Base-by-base conservation (phyloP, 2,329 filamentous ascomycete species). In the Colletotrichum sp. region DNA sequence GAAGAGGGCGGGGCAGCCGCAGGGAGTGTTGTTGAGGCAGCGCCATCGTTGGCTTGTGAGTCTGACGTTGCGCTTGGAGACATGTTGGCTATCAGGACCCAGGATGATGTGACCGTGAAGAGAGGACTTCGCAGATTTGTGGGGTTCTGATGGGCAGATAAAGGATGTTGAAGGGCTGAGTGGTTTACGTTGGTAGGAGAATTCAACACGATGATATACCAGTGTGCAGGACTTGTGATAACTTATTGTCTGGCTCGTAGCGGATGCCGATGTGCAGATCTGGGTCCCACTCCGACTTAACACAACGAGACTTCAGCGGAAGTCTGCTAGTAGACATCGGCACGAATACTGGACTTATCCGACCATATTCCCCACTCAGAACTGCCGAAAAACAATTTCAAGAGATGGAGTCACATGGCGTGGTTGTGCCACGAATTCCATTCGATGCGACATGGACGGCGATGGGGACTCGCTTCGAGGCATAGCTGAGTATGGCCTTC, bases 41-140 rank as follows among this genome's bases (percentile, higher is more conserved):
- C 28, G 15, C 34, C 72, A 16, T 67, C 67, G 24, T 44, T 57
- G 72, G 28, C 24, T 48, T 22, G 67, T 48, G n/a, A 30, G 24
- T 71, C 62, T 30, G 72, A 16, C 10, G 55, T 67, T n/a, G 72
- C 72, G 52, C 60, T 71, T 30, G 68, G 68, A 60, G 72, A 75
- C 72, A 75, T 75, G 32, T 15, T 71, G 62, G 13, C 12, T 18
- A 28, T 9, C 12, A 60, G 39, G 15, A 16, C 28, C 24, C 32
- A 57, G 26, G 26, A 34, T 18, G 55, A 30, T 16, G 9, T 30
- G 55, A 28, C 55, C 24, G 22, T 59, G 28, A 52, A 34, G 55
- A 44, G n/a, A 52, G n/a, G 34, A 32, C 10, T 24, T 28, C 18
- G 34, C 15, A n/a, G 36, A 60, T 28, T 16, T 10, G 36, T 52